Conservation (phyloP, 1,284 basidiomycete species). For the Phellopilus nigrolimitatus region DNA sequence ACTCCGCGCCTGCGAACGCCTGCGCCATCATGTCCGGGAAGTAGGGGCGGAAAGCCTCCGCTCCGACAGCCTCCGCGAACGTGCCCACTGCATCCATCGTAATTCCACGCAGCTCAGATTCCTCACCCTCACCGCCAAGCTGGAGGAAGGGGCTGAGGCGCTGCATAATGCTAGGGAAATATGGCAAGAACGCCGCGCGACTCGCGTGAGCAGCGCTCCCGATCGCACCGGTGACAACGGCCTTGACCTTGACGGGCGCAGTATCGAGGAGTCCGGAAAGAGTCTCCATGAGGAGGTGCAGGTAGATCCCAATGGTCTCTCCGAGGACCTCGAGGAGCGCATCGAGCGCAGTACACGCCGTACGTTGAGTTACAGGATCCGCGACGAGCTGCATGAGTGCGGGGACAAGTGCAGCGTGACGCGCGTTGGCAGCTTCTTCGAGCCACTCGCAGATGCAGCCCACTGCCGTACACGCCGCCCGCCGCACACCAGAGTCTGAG, state of each 20-base stretch:
- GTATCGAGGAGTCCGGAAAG: constrained; percentile 86
- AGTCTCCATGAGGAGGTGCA: constrained; percentile 93
- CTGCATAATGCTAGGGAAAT: constrained; percentile 92
- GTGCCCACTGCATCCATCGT: constrained; percentile 98
- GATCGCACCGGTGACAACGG: constrained; percentile 96
- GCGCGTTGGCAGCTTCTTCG: constrained; percentile 86
- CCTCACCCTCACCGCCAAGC: constrained; percentile 78
- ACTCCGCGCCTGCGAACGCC: constrained; percentile 86
- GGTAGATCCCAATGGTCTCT: constrained; percentile 83
- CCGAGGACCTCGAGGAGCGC: constrained; percentile 94
- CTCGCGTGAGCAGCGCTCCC: constrained; percentile 99
- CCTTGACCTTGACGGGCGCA: constrained; percentile 84
- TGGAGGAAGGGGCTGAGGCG: constrained; percentile 85
- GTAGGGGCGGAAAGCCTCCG: constrained; percentile 92
- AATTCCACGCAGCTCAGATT: constrained; percentile 93
- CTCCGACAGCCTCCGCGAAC: constrained; percentile 95
- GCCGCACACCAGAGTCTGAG: constrained; percentile 80
- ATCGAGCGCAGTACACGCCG: constrained; percentile 95
- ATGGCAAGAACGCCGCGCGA: constrained; percentile 87
- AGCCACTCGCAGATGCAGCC: constrained; percentile 98
- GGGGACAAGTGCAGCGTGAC: constrained; percentile 85
- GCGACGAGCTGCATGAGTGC: constrained; percentile 89
- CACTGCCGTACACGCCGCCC: constrained; percentile 92
- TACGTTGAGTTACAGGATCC: constrained; percentile 83
- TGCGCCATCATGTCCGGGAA: constrained; percentile 95